A percentile compares a stretch with the other conserved stretches of the same genome.
Conservation (phyloP, 768 basidiomycete genomes). For the Phylloporus rhodoxanthus region DNA sequence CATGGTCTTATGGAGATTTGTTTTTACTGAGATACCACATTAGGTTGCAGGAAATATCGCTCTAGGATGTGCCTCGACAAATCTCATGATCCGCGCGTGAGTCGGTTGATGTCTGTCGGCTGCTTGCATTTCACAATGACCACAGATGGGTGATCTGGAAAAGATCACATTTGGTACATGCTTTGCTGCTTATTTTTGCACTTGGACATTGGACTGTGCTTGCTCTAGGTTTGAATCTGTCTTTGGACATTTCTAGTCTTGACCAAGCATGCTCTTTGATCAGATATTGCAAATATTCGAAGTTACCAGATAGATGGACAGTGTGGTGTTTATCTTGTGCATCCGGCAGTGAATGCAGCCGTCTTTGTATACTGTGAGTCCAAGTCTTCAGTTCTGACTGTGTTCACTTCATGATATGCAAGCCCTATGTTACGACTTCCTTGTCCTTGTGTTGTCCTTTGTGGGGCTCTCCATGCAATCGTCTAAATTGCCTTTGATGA, state of each 20-base stretch:
- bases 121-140: not conserved
- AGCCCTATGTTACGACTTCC: constrained; percentile 21
- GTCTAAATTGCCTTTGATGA: constrained; percentile 15
- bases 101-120: not conserved
- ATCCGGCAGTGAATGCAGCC: constrained; percentile 1
- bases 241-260: not conserved
- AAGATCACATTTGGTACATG: constrained; percentile 10
- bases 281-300: constrained; percentile 14
- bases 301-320: not conserved
- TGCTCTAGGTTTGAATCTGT: constrained; percentile 6
- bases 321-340: constrained; percentile 1
- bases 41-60: constrained; percentile 14
- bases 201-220: constrained; percentile 23
- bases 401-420: not conserved
- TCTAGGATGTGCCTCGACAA: constrained; percentile 18
- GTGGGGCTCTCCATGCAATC: constrained; percentile 11
- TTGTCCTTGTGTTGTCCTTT: constrained; percentile 16
- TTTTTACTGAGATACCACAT: not conserved
- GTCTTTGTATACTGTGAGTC: constrained; percentile 20
- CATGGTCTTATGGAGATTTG: not conserved
- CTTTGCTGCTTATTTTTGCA: constrained; percentile 6
- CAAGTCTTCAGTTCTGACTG: not conserved
- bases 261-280: not conserved
- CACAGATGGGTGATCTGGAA: constrained; percentile 28
- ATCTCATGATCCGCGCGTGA: constrained; percentile 28